Base-by-base conservation (phyloP, 352 stramenopile genomes). In the Phytophthora agathidicida region DNA sequence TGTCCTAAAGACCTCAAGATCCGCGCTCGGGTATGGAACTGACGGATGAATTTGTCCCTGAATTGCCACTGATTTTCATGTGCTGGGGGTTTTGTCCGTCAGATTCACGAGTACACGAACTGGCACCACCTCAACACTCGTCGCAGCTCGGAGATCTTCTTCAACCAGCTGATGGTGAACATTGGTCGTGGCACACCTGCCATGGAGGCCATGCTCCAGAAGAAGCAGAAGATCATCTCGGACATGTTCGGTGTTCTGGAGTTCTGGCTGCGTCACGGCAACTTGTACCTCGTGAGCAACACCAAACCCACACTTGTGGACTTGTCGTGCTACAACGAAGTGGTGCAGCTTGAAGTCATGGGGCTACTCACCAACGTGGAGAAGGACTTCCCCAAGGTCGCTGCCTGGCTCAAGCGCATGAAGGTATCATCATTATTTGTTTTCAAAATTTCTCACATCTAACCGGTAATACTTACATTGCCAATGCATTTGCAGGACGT, bases 41-140 rank as follows among this genome's bases (percentile, higher is more conserved):
- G n/a, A 27, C 13, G 9, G 7, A 5, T 35, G 13, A 44, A 13
- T 24, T 52, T 3, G 17, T 8, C 22, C 4, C 16, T 19, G 32
- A 17, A 30, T 16, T 5, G 13, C 30, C 6, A 17, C 27, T 53
- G 37, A 36, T 36, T 39, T 42, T 32, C 16, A 11, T 37, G 14
- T 28, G 19, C 11, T 26, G 43, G 27, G 4, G 1, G 44, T 30
- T 38, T 27, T 13, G n/a, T n/a, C n/a, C n/a, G n/a, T n/a, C 50
- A 91, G 79, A 91, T 91, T 62, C 65, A 89, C 45, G 81, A 91
- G 71, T 91, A 91, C 68, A 86, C 73, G 60, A 77, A 91, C 66
- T 91, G 82, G 82, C 82, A 91, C 56, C 82, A 91, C 71, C 73
- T 80, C 32, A 89, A 89, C 57, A 73, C 80, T 45, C 82, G 82